These are phyloP conservation scores for Schoenoplectus triqueter DNA, from an alignment of 202 grass and related monocot genomes.

Conservation along the genomic window DNA sequence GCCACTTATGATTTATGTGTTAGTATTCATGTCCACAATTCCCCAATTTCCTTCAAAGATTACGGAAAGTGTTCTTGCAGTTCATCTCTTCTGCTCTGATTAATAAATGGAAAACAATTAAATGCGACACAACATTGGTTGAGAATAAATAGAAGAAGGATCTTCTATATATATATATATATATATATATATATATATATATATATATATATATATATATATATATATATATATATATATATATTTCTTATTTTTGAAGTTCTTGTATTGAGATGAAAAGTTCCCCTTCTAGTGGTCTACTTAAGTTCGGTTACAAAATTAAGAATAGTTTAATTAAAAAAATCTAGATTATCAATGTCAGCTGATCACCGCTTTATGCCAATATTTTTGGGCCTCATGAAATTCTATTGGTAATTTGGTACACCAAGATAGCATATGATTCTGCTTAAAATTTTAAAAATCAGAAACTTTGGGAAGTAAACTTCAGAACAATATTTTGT, in stretches of 20 bases:
- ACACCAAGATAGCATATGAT: conserved; percentile 4
- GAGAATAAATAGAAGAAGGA: neutral
- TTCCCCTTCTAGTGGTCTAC: neutral
- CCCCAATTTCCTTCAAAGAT: neutral
- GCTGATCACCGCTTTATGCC: neutral
- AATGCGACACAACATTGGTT: neutral
- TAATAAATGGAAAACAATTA: neutral
- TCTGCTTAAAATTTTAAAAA: neutral
- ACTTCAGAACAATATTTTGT: conserved; percentile 6
- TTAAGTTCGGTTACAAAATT: neutral
- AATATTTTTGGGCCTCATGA: neutral
- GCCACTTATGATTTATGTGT: neutral
- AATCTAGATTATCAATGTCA: neutral
- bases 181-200: too few species aligned
- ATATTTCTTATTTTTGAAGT: neutral
- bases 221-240: too few species aligned
- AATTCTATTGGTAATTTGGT: neutral
- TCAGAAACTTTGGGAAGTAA: conserved; percentile 19
- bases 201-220: too few species aligned
- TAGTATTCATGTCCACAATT: neutral
- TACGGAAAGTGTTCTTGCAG: too few species aligned
- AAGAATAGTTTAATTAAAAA: neutral
- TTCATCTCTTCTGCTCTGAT: too few species aligned
- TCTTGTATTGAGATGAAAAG: neutral
- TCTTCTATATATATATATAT: too few species aligned